Base-by-base conservation (phyloP, 2,329 filamentous ascomycete species). In the Monosporascus sp. region DNA sequence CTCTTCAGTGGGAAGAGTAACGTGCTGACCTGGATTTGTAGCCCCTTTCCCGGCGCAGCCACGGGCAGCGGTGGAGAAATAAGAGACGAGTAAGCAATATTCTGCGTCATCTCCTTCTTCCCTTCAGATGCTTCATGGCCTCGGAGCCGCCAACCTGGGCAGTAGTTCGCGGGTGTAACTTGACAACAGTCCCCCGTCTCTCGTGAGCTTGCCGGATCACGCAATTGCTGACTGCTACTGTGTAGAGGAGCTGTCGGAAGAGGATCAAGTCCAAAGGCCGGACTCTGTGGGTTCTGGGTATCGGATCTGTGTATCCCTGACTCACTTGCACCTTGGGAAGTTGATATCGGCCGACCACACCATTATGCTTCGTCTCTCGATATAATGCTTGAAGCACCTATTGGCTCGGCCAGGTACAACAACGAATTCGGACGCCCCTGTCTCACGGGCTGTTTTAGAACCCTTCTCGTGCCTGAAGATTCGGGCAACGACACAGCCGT, bases 61-160 rank as follows among this genome's bases (percentile, higher is more conserved):
- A 99, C 94, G 39, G 94, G 94, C 27, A 92, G 92, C 31, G 94
- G 94, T 61, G 94, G 94, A 62, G 93, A 97, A 69, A 97, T 97
- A 61, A 82, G 93, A 74, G 92, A 90, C 59, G 87, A 90, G 31
- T 35, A 35, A 35, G 31, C 31, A 35, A 35, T 35, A 14, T 35
- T 11, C 31, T 14, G 31, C 31, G 3, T 35, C 5, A 5, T 35
- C 31, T 35, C 31, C 11, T 35, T 35, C 11, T 35, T 31, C 14
- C 31, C 3, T 35, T 35, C 11, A 5, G 11, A 11, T 35, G 4
- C 31, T 14, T 5, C 9, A 14, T 5, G 9, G 11, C 31, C 31
- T 35, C 31, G 31, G 11, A 35, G 31, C 31, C 31, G 1, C 11
- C 31, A 35, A 14, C 31, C 31, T 14, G 6, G 31, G 11, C 31